Conservation (phyloP, 1,139 yeast species). For the Pichia sp. region DNA sequence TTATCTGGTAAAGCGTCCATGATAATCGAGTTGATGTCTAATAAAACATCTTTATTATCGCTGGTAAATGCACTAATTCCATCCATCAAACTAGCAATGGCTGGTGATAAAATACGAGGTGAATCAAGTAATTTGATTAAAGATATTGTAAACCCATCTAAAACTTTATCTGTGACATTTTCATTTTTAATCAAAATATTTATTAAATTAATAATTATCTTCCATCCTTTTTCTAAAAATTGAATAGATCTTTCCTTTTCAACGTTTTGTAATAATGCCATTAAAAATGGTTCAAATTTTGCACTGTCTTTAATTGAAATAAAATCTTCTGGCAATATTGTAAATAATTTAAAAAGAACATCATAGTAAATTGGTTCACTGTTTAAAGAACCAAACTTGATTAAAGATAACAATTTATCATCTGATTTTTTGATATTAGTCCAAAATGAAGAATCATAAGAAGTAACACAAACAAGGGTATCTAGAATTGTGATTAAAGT, state of each 20-base stretch:
- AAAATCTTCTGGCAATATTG: constrained; percentile 24
- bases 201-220: constrained; percentile 18
- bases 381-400: constrained; percentile 48
- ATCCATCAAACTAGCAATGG: constrained; percentile 11
- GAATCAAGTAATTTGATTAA: constrained; percentile 20
- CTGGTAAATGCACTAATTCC: constrained; percentile 12
- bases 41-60: constrained; percentile 20
- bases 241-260: constrained; percentile 23
- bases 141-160: constrained; percentile 10
- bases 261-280: constrained; percentile 27
- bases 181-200: constrained; percentile 3
- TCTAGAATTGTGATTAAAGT: constrained; percentile 46
- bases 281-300: constrained; percentile 23
- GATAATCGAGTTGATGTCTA: constrained; percentile 22
- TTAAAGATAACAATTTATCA: constrained; percentile 40
- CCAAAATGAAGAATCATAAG: constrained; percentile 45
- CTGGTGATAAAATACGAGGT: constrained; percentile 14
- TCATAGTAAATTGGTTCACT: constrained; percentile 47
- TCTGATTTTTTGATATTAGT: constrained; percentile 36
- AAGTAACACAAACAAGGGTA: constrained; percentile 39
- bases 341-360: constrained; percentile 23
- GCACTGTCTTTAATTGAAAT: constrained; percentile 15
- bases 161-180: constrained; percentile 3
- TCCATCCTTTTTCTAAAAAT: constrained; percentile 26
- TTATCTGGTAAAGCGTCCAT: constrained; percentile 23